These are phyloP conservation scores for Phytophthora europaea DNA, from an alignment of 352 stramenopile genomes.

Conservation along the genomic window DNA sequence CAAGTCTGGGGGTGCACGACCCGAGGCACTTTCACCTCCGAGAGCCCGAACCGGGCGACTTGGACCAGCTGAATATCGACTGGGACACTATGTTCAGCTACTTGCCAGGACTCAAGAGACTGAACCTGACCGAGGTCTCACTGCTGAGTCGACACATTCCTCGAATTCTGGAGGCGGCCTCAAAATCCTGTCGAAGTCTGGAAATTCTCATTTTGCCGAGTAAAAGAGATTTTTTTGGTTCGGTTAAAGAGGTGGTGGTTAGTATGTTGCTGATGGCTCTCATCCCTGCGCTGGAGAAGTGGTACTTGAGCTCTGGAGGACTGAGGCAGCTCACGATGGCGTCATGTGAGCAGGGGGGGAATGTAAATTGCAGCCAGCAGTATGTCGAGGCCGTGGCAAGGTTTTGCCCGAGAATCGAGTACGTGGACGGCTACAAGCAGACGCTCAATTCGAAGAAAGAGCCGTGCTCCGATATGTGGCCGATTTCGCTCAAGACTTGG, in stretches of 20 bases:
- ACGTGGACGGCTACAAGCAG: background rate
- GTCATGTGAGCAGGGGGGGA: background rate
- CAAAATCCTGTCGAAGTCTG: background rate
- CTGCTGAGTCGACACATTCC: constrained; percentile 4
- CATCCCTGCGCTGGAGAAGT: background rate
- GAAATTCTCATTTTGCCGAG: constrained; percentile 8
- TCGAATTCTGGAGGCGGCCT: background rate
- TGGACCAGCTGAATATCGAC: constrained; percentile 1
- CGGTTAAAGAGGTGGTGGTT: background rate
- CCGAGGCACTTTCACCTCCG: background rate
- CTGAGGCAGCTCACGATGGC: background rate
- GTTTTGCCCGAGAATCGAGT: constrained; percentile 9
- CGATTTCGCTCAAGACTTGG: constrained; percentile 6
- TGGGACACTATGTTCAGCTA: constrained; percentile 3
- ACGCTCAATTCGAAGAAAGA: background rate
- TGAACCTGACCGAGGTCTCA: constrained; percentile 7
- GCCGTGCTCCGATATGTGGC: background rate
- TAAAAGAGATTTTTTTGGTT: background rate
- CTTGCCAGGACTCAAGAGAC: constrained; percentile 10
- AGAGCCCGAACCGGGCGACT: background rate
- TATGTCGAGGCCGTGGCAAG: background rate
- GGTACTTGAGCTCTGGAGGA: background rate
- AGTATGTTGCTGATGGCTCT: background rate
- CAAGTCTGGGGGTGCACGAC: background rate
- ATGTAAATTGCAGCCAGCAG: background rate